phyloP scores from a whole-genome alignment of 768 basidiomycete genomes.

The Russula ochroleuca region DNA sequence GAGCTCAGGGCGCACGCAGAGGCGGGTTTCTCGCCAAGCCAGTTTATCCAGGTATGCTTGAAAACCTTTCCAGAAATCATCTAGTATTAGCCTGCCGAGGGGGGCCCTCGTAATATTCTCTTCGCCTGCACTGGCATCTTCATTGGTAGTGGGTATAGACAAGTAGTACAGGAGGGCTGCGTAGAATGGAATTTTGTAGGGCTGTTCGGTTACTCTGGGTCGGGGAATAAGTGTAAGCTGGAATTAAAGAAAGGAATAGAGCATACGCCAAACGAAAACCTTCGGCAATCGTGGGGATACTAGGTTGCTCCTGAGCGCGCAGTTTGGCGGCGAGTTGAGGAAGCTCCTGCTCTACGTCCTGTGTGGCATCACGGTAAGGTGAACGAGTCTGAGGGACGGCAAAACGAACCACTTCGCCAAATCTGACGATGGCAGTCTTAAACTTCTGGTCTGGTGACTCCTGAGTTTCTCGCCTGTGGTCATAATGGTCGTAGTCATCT shows the following conservation, averaged over 20 bases:
- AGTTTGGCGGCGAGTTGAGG: constrained; percentile 62
- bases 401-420: constrained; percentile 75
- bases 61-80: constrained; percentile 91
- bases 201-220: constrained; percentile 80
- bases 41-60: constrained; percentile 83
- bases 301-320: constrained; percentile 53
- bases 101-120: constrained; percentile 36
- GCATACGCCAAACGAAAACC: constrained; percentile 67
- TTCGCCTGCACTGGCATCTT: constrained; percentile 34
- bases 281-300: constrained; percentile 62
- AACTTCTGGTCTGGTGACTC: constrained; percentile 74
- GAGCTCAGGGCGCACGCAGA: constrained; percentile 58
- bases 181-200: constrained; percentile 89
- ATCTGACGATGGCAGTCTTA: constrained; percentile 59
- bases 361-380: constrained; percentile 8
- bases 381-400: background rate
- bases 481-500: constrained; percentile 62
- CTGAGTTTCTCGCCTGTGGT: constrained; percentile 56
- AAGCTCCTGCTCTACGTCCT: constrained; percentile 72
- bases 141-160: constrained; percentile 39
- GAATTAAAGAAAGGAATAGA: background rate
- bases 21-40: constrained; percentile 84
- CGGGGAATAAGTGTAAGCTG: constrained; percentile 20
- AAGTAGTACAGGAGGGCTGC: constrained; percentile 73
- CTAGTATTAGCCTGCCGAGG: constrained; percentile 67